Base-by-base conservation (phyloP, 2,329 filamentous ascomycete species). In the Aspergillus proliferans region DNA sequence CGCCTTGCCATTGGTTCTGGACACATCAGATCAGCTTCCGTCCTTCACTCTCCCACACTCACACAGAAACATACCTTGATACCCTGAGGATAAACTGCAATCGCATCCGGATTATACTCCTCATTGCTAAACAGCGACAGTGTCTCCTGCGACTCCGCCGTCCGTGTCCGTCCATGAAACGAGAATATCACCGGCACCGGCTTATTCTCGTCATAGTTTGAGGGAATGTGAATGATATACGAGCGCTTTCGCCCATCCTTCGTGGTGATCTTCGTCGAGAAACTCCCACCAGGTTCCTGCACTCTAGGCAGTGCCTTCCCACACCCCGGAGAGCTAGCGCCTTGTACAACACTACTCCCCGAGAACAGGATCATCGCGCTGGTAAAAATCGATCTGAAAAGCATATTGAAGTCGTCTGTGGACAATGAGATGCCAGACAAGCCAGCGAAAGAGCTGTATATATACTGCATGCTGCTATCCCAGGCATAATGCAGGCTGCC, bases 91-190 rank as follows among this genome's bases (percentile, higher is more conserved):
- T 77, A 79, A 3, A 74, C 67, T 1, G 65, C 65, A 36, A 78
- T 70, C 4, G 70, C 71, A 24, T 76, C 48, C 8, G 70, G 67
- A 30, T 76, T 76, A 51, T 70, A 70, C 1, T 60, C 58, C 10
- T 69, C 59, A 46, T 75, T 72, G 33, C 71, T 73, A 56, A 78
- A 76, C 42, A 71, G 68, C 4, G 74, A 73, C 2, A 77, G 64
- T 3, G 58, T 49, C 53, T 73, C 69, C 52, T 77, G 67, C 6
- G 65, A 62, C 36, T 60, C 53, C 33, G 68, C 67, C 26, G 64
- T 61, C 45, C 70, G 66, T 14, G 54, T 57, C 4, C 70, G 66
- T 4, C 75, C 76, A 49, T 78, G 75, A 53, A 71, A 78, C 5
- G 76, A 76, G 33, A 79, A 63, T 30, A 77, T 74, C 26, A 79